These are phyloP conservation scores for Pestalotiopsis sp. DNA, from an alignment of 2,329 filamentous ascomycete genomes.

Conservation along the genomic window DNA sequence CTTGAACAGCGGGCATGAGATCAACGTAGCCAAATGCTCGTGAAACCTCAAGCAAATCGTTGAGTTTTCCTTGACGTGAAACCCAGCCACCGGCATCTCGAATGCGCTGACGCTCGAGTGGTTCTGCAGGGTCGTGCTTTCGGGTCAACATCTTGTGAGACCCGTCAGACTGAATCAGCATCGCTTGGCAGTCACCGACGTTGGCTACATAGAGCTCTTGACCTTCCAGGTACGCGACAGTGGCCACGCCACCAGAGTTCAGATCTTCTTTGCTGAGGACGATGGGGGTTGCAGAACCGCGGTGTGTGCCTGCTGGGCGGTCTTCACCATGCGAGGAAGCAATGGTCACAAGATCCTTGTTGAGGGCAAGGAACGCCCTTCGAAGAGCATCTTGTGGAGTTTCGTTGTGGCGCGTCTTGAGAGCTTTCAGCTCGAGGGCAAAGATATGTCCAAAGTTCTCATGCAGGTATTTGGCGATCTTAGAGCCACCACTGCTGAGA, in stretches of 20 bases:
- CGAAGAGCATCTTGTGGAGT: conserved; percentile 81
- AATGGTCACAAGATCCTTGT: conserved; percentile 89
- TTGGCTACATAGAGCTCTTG: conserved; percentile 94
- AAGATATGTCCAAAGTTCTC: conserved; percentile 93
- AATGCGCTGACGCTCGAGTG: conserved; percentile 82
- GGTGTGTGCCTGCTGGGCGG: conserved; percentile 65
- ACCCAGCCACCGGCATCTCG: conserved; percentile 95
- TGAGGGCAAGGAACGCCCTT: conserved; percentile 83
- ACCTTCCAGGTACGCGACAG: conserved; percentile 85
- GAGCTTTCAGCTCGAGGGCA: conserved; percentile 74
- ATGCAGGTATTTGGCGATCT: conserved; percentile 94
- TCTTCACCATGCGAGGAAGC: conserved; percentile 82
- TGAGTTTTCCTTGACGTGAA: conserved; percentile 89
- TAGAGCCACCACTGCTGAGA: conserved; percentile 87
- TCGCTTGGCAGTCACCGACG: conserved; percentile 93
- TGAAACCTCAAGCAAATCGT: conserved; percentile 89
- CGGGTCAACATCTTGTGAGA: conserved; percentile 80
- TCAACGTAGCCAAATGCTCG: conserved; percentile 94
- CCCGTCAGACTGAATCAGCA: conserved; percentile 89
- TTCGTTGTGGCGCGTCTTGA: conserved; percentile 70
- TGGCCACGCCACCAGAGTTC: conserved; percentile 87
- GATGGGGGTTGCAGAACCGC: conserved; percentile 72
- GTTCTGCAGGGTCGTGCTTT: conserved; percentile 92
- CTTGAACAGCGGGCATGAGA: conserved; percentile 89
- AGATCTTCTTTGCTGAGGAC: conserved; percentile 88